A percentile compares a stretch with the other conserved stretches of the same genome.
Conservation (phyloP, 1,284 basidiomycete genomes). For the Cryptococcus hybrid region DNA sequence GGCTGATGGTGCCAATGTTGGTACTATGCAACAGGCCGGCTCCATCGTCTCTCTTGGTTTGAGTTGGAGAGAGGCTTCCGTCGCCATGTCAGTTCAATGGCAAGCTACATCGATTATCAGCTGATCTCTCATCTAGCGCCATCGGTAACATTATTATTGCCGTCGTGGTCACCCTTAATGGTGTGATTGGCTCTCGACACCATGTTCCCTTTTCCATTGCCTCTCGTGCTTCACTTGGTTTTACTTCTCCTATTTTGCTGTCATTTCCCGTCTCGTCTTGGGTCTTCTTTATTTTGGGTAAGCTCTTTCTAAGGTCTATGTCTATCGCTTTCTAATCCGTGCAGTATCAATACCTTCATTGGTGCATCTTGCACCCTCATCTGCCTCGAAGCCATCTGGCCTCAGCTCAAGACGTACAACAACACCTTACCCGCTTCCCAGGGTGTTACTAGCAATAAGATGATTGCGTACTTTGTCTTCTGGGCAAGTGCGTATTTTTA, state of each 20-base stretch:
- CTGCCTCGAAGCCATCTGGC: conserved; percentile 79
- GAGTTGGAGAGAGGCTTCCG: conserved; percentile 37
- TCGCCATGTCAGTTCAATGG: conserved; percentile 26
- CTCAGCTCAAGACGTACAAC: conserved; percentile 60
- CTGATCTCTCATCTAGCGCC: conserved; percentile 17
- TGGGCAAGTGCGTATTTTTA: conserved; percentile 60
- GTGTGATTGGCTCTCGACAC: conserved; percentile 67
- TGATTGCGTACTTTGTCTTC: conserved; percentile 68
- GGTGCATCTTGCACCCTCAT: conserved; percentile 31
- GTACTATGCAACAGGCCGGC: conserved; percentile 37
- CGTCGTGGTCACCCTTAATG: conserved; percentile 53
- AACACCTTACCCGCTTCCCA: conserved; percentile 61
- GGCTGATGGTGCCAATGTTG: conserved; percentile 39
- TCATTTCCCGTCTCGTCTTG: conserved; percentile 68
- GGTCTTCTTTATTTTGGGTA: conserved; percentile 69
- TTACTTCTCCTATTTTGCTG: conserved; percentile 57
- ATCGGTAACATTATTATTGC: conserved; percentile 44
- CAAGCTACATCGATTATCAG: not conserved
- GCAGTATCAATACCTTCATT: conserved; percentile 58
- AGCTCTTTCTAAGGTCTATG: conserved; percentile 2
- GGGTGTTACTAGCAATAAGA: conserved; percentile 63
- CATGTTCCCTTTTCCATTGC: conserved; percentile 69
- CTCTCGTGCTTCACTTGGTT: conserved; percentile 70
- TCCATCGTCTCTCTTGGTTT: conserved; percentile 39
- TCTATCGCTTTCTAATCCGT: not conserved